Percentiles rank a stretch among this genome's conserved stretches.
Evolutionary conservation across 2,329 filamentous ascomycete species (phyloP).

Genomic region (Calonectria crousiana): DNA sequence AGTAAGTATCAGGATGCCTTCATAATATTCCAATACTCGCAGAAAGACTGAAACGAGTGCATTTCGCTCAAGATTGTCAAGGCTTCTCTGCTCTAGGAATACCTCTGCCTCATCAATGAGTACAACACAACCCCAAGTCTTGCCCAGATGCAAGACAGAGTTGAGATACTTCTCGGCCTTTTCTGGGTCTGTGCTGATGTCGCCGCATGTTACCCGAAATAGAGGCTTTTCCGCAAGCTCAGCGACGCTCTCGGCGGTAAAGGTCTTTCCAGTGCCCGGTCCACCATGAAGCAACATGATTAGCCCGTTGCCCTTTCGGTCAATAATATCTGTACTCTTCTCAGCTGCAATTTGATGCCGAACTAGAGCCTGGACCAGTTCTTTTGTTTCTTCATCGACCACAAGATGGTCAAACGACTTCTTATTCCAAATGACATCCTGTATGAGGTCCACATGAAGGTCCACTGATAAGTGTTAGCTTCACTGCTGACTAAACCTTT

Average conservation of each 20-base stretch:
- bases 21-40: slow-evolving; percentile 51
- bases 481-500: background rate
- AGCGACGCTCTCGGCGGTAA: slow-evolving; percentile 22
- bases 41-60: slow-evolving; percentile 48
- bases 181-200: slow-evolving; percentile 27
- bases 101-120: slow-evolving; percentile 35
- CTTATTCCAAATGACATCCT: slow-evolving; percentile 28
- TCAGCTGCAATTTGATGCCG: background rate
- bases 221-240: slow-evolving; percentile 23
- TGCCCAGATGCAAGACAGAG: slow-evolving; percentile 17
- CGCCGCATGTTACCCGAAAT: slow-evolving; percentile 25
- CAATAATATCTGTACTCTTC: slow-evolving; percentile 6
- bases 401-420: slow-evolving; percentile 28
- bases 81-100: slow-evolving; percentile 39
- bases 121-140: slow-evolving; percentile 37
- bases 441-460: slow-evolving; percentile 23
- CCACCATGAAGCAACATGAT: slow-evolving; percentile 15
- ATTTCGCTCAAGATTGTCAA: slow-evolving; percentile 41
- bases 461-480: background rate
- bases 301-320: slow-evolving; percentile 5
- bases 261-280: slow-evolving; percentile 25
- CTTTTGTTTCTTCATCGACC: slow-evolving; percentile 14
- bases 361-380: background rate
- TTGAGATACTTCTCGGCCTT: slow-evolving; percentile 29
- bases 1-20: slow-evolving; percentile 52